Evolutionary conservation across 2,329 filamentous ascomycete genomes (phyloP).

Genomic region (Diaporthe batatas): DNA sequence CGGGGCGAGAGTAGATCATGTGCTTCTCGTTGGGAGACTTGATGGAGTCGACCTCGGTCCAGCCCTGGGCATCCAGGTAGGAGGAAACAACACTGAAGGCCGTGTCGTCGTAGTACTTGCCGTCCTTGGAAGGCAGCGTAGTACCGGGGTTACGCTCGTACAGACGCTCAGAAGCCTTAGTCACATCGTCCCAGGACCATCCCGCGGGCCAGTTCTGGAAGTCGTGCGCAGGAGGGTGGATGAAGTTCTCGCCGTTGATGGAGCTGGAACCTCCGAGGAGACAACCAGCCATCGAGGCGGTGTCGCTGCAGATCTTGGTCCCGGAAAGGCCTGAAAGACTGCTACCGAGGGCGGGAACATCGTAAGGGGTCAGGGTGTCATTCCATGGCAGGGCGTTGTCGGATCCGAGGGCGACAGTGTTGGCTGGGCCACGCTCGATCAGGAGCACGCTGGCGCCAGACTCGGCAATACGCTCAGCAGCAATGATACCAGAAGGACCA

Average conservation of each 20-base stretch:
- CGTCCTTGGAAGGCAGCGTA: constrained; percentile 47
- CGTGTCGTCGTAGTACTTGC: constrained; percentile 42
- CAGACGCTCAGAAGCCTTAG: constrained; percentile 46
- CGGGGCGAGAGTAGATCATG: constrained; percentile 41
- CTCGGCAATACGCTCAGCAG: constrained; percentile 54
- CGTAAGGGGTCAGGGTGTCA: constrained; percentile 49
- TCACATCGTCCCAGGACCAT: constrained; percentile 49
- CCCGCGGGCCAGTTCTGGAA: constrained; percentile 50
- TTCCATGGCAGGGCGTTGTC: constrained; percentile 51
- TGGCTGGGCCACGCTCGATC: constrained; percentile 54
- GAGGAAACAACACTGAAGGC: constrained; percentile 40
- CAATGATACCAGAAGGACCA: constrained; percentile 53
- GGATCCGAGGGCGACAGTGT: constrained; percentile 51
- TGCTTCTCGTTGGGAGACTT: constrained; percentile 43
- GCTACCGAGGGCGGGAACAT: constrained; percentile 49
- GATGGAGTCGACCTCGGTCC: constrained; percentile 42
- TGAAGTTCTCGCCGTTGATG: constrained; percentile 53
- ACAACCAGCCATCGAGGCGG: constrained; percentile 52
- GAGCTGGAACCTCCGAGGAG: constrained; percentile 54
- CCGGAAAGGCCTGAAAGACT: constrained; percentile 44
- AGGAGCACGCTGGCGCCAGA: constrained; percentile 54
- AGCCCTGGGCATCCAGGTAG: constrained; percentile 42
- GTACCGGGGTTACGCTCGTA: constrained; percentile 49
- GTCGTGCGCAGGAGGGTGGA: constrained; percentile 50
- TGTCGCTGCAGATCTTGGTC: constrained; percentile 52